Evolutionary conservation across 306 rosid species (phyloP).

Genomic region (Vicia villosa): DNA sequence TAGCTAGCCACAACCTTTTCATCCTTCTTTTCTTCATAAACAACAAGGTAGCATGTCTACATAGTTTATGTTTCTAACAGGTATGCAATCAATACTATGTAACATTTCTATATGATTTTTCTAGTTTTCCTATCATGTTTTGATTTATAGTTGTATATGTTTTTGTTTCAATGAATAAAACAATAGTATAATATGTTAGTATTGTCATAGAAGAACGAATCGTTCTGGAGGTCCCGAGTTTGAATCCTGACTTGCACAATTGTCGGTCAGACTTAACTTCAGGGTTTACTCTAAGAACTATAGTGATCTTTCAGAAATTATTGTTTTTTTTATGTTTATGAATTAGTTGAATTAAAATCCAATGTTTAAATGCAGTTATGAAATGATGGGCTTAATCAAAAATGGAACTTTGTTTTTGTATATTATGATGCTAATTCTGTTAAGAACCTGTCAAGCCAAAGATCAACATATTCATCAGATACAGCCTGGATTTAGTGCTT

Average conservation of each 20-base stretch:
- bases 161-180: background rate
- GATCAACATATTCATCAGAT: conserved; percentile 45
- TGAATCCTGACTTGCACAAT: background rate
- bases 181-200: background rate
- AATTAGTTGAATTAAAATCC: background rate
- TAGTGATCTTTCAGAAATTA: background rate
- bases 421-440: conserved; percentile 39
- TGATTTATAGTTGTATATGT: background rate
- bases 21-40: background rate
- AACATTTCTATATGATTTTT: background rate
- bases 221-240: background rate
- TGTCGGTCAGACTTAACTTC: background rate
- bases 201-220: background rate
- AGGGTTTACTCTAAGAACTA: background rate
- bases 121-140: background rate
- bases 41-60: background rate
- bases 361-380: conserved; percentile 25
- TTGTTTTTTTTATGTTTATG: background rate
- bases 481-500: conserved; percentile 57
- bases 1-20: background rate
- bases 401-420: conserved; percentile 37
- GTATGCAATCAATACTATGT: background rate
- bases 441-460: conserved; percentile 49
- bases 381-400: conserved; percentile 37
- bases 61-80: background rate